phyloP scores from a whole-genome alignment of 2,329 filamentous ascomycete species.

The Samsoniella hepiali region DNA sequence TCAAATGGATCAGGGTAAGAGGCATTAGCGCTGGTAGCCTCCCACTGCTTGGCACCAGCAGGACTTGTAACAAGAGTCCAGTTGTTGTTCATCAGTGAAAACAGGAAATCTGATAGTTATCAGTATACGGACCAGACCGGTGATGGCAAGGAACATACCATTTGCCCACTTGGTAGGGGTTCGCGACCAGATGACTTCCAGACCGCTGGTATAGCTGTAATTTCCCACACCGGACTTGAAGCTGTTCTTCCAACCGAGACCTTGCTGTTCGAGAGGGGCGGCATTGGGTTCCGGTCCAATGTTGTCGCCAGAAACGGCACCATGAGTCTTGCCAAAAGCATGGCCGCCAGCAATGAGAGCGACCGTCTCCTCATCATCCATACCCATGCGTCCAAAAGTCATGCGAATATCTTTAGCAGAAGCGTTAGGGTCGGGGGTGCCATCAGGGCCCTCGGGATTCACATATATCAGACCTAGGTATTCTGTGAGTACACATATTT shows the following conservation, averaged over 20 bases:
- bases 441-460: slow-evolving; percentile 75
- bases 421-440: slow-evolving; percentile 66
- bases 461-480: slow-evolving; percentile 68
- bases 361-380: slow-evolving; percentile 80
- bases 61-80: slow-evolving; percentile 75
- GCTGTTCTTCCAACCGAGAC: slow-evolving; percentile 69
- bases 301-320: slow-evolving; percentile 62
- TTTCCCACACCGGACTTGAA: slow-evolving; percentile 63
- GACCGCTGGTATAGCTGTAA: slow-evolving; percentile 69
- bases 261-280: slow-evolving; percentile 62
- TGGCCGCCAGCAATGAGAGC: slow-evolving; percentile 77
- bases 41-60: slow-evolving; percentile 73
- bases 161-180: slow-evolving; percentile 75
- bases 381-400: slow-evolving; percentile 76
- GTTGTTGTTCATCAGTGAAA: slow-evolving; percentile 74
- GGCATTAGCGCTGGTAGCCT: slow-evolving; percentile 64
- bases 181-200: slow-evolving; percentile 77
- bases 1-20: slow-evolving; percentile 72
- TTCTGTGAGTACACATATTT: neutral
- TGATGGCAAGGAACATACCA: slow-evolving; percentile 19
- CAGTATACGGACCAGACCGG: neutral
- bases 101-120: slow-evolving; percentile 52
- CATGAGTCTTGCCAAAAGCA: slow-evolving; percentile 78
- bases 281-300: slow-evolving; percentile 66
- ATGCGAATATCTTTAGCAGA: slow-evolving; percentile 69